Base-by-base conservation (phyloP, 106 monocot species). In the Dioscorea dumetorum region DNA sequence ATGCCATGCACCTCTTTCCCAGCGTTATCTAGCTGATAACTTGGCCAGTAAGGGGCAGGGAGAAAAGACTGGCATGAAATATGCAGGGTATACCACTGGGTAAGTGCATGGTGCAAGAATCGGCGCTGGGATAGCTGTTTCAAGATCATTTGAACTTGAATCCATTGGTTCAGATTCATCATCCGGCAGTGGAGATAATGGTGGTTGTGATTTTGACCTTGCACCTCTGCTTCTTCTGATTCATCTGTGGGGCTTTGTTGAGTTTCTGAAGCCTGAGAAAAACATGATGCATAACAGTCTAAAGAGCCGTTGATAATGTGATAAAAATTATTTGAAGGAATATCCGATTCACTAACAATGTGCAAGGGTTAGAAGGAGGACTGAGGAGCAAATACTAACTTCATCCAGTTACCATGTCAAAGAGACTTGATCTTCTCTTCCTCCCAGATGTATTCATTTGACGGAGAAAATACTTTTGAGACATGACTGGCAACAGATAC, bases 401-500 rank as follows among this genome's bases (percentile, higher is more conserved):
- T 86, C 81, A 75, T 81, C n/a, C 78, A 22, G 75, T 76, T 12
- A 74, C 57, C 60, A 88, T 80, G 60, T 88, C 88, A 66, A 94
- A 94, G 24, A 94, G 87, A 71, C 90, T 90, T 33, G 94, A 84
- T 49, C 94, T 67, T 60, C 94, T 81, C 78, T 90, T 90, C 59
- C 94, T 87, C 64, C 90, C 76, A 17, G 72, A 77, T 60, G 80
- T 62, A 72, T 94, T 94, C 20, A 75, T 72, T 74, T 94, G 90
- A 22, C 94, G 94, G 32, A 94, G 90, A 69, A 90, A 94, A 69
- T 89, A 94, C 58, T 94, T 94, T 28, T 94, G 93, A 33, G 93
- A n/a, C 93, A 74, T 94, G 93, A 64, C 93, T 94, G 24, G 93
- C 93, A 16, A 94, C 93, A 63, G 89, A 89, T 3, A 89, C 90